These are phyloP conservation scores for Fallopia convolvulus DNA, from an alignment of 148 eudicot species.

Conservation along the genomic window DNA sequence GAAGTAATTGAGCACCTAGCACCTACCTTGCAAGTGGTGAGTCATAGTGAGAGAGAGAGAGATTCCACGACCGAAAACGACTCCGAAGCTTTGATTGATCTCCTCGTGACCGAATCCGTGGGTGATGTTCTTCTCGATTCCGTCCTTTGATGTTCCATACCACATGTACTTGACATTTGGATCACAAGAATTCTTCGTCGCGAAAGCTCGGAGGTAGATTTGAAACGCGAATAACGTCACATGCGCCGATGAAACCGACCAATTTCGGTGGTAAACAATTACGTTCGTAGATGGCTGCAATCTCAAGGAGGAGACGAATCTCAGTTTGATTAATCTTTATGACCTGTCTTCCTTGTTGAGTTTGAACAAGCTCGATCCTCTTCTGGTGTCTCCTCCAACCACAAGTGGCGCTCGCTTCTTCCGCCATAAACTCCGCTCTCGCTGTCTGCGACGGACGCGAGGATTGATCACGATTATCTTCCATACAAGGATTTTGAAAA, in stretches of 20 bases:
- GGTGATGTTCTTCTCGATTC: constrained; percentile 30
- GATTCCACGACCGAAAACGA: constrained; percentile 33
- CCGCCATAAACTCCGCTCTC: constrained; percentile 49
- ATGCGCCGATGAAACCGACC: constrained; percentile 22
- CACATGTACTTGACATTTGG: constrained; percentile 58
- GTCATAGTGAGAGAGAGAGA: constrained; percentile 57
- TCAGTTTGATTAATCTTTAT: constrained; percentile 23
- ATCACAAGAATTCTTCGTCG: constrained; percentile 33
- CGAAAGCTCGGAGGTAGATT: constrained; percentile 32
- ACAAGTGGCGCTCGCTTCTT: neutral
- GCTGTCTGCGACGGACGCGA: constrained; percentile 36
- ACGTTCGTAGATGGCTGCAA: constrained; percentile 17
- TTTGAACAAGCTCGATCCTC: constrained; percentile 17
- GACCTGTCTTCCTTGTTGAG: constrained; percentile 28
- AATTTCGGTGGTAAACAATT: constrained; percentile 32
- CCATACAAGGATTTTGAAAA: neutral
- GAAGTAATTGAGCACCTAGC: neutral
- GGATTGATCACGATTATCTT: neutral
- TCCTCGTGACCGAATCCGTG: constrained; percentile 47
- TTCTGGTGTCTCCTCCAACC: neutral
- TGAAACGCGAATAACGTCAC: constrained; percentile 42
- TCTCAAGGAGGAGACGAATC: constrained; percentile 30
- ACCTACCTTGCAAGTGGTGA: constrained; percentile 47
- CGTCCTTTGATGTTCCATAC: constrained; percentile 49
- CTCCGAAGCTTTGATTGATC: neutral